Evolutionary conservation across 331 rosid genomes (phyloP).

Genomic region (Ulmus americana): DNA sequence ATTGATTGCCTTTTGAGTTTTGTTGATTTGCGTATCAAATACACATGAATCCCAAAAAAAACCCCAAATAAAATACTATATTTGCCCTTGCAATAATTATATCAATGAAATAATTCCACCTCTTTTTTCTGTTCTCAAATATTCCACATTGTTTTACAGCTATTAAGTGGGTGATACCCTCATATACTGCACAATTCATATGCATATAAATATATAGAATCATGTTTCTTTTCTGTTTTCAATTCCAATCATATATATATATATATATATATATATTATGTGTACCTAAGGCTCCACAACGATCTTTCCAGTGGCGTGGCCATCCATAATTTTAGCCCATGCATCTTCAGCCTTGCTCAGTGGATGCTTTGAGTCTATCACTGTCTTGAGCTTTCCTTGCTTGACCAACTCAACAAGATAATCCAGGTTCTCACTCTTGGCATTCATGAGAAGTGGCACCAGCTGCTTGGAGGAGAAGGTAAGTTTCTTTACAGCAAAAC

Average conservation of each 20-base stretch:
- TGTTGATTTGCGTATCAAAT: too few species aligned
- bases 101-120: too few species aligned
- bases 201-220: too few species aligned
- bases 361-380: slow-evolving; percentile 29
- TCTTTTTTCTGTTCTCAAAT: too few species aligned
- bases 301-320: slow-evolving; percentile 45
- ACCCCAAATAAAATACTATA: too few species aligned
- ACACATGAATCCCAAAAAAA: too few species aligned
- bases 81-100: too few species aligned
- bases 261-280: neutral
- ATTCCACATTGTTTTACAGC: too few species aligned
- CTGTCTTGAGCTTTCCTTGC: slow-evolving; percentile 39
- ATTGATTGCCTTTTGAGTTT: too few species aligned
- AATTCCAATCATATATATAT: neutral
- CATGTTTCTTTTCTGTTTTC: too few species aligned
- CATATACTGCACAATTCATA: too few species aligned
- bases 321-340: slow-evolving; percentile 38
- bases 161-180: too few species aligned
- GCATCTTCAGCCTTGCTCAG: slow-evolving; percentile 37
- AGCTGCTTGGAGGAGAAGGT: slow-evolving; percentile 41
- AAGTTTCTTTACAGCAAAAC: slow-evolving; percentile 28
- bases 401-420: slow-evolving; percentile 32
- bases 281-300: slow-evolving; percentile 28
- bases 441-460: slow-evolving; percentile 17
- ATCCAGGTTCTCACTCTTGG: slow-evolving; percentile 30